Conservation (phyloP, 2,329 filamentous ascomycete species). For the Cercospora sp. region DNA sequence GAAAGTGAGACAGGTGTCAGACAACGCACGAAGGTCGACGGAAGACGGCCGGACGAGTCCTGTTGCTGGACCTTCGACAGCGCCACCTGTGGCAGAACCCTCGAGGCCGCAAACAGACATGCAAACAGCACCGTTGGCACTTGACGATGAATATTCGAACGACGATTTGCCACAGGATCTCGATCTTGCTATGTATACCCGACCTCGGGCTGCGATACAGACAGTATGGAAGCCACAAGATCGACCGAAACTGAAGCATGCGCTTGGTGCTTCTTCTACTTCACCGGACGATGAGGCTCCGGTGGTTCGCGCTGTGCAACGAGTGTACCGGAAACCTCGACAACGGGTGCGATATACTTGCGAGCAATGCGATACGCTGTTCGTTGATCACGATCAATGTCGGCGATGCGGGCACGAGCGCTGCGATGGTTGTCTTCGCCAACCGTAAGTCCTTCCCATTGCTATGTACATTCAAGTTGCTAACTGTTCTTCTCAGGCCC, state of each 20-base stretch:
- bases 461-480: background rate
- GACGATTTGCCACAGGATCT: slow-evolving; percentile 14
- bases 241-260: background rate
- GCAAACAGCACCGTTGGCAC: background rate
- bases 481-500: slow-evolving; percentile 18
- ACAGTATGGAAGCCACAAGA: slow-evolving; percentile 65
- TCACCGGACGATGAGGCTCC: slow-evolving; percentile 35
- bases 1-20: slow-evolving; percentile 58
- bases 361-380: slow-evolving; percentile 63
- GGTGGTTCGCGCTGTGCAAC: slow-evolving; percentile 29
- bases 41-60: slow-evolving; percentile 28
- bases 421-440: slow-evolving; percentile 54
- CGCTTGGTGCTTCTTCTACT: background rate
- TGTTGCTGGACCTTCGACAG: background rate
- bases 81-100: slow-evolving; percentile 8
- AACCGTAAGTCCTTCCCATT: slow-evolving; percentile 42
- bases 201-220: slow-evolving; percentile 38
- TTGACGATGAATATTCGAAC: slow-evolving; percentile 19
- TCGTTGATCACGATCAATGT: slow-evolving; percentile 60
- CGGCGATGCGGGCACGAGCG: slow-evolving; percentile 31
- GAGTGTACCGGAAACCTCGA: slow-evolving; percentile 48
- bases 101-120: slow-evolving; percentile 12
- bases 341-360: slow-evolving; percentile 54
- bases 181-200: slow-evolving; percentile 28
- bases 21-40: slow-evolving; percentile 49